Percentiles rank a stretch among this genome's conserved stretches.
These are phyloP conservation scores for Lipomyces sp. DNA, from an alignment of 805 yeast genomes.

Conservation along the genomic window DNA sequence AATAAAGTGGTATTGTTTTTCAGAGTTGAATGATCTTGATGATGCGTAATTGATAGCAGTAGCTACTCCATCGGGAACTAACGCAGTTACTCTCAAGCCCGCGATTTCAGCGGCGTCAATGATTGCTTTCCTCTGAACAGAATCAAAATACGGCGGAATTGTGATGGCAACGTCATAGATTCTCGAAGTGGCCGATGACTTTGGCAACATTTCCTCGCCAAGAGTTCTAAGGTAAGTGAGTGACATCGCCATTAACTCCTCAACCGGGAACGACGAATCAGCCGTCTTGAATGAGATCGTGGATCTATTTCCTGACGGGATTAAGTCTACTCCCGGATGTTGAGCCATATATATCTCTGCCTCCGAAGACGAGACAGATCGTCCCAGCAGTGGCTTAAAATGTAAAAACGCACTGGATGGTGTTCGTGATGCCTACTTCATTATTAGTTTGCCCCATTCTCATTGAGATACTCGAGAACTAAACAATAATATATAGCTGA, in stretches of 20 bases:
- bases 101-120: conserved; percentile 75
- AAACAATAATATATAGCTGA: conserved; percentile 44
- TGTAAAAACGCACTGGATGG: conserved; percentile 72
- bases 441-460: not conserved
- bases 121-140: conserved; percentile 70
- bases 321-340: conserved; percentile 64
- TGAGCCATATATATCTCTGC: conserved; percentile 54
- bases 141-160: conserved; percentile 72
- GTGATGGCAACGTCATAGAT: conserved; percentile 74
- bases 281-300: conserved; percentile 63
- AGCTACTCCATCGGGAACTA: conserved; percentile 92
- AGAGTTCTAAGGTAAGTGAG: conserved; percentile 66
- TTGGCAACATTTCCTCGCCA: conserved; percentile 65
- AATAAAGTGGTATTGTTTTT: conserved; percentile 66
- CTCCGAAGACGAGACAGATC: conserved; percentile 51
- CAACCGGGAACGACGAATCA: conserved; percentile 59
- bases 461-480: not conserved
- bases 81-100: conserved; percentile 63
- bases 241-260: conserved; percentile 85
- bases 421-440: conserved; percentile 62
- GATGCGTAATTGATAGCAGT: conserved; percentile 82
- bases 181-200: conserved; percentile 52
- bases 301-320: conserved; percentile 53
- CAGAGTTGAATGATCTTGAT: conserved; percentile 53
- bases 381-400: conserved; percentile 74